Evolutionary conservation across 139 green algal species (phyloP).

Genomic region (Closterium sp.): DNA sequence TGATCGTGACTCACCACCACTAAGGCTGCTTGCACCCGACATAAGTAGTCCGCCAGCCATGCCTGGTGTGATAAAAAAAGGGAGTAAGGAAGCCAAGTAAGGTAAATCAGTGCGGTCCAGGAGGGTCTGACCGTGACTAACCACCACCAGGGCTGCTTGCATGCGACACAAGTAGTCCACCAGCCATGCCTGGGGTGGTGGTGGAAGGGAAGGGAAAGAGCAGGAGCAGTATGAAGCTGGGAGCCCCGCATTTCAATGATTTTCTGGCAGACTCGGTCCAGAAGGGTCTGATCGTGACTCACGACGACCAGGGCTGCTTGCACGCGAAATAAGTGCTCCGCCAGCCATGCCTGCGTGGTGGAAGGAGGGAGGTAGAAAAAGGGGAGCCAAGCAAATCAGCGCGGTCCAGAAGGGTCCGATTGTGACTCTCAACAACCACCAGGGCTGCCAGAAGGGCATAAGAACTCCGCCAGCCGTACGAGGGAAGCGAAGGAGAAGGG

Average conservation of each 20-base stretch:
- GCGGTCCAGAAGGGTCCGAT: conserved; percentile 68
- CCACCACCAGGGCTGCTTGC: no score
- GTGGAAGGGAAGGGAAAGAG: conserved; percentile 61
- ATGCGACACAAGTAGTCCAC: no score
- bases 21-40: conserved; percentile 50
- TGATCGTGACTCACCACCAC: conserved; percentile 75
- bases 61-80: conserved; percentile 57
- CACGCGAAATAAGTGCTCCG: conserved; percentile 58
- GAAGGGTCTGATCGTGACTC: conserved; percentile 69
- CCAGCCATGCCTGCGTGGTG: conserved; percentile 64
- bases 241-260: conserved; percentile 56
- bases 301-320: conserved; percentile 66
- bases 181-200: no score
- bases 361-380: no score
- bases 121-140: no score
- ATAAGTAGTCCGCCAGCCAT: conserved; percentile 70
- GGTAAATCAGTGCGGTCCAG: no score
- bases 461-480: conserved; percentile 63
- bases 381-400: no score
- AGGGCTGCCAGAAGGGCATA: conserved; percentile 58
- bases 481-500: no score
- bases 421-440: conserved; percentile 73
- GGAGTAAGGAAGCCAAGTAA: no score
- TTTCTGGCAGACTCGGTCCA: conserved; percentile 55
- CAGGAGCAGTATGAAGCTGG: conserved; percentile 65